Evolutionary conservation across 1,284 basidiomycete genomes (phyloP), one percentile per base, ranked within the genome.

Genomic region (Xerocomus nothofagi): DNA sequence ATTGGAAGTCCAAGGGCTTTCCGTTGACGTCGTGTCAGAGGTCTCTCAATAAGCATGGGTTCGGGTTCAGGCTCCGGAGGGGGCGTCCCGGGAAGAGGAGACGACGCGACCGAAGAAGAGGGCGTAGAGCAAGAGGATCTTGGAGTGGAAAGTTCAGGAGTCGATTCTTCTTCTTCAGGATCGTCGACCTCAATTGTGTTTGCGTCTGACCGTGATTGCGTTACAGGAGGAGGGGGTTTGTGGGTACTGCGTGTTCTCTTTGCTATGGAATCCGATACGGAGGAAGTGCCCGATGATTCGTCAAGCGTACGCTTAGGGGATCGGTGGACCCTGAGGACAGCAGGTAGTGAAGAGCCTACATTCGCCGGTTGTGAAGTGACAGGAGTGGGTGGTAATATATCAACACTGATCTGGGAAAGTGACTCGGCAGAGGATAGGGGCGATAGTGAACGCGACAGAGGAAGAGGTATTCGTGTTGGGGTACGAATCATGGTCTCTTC

Each of bases 241-340:
- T 51, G 47, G 14, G 63, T 54, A 50, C 67, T 67, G 44, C 72
- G 70, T 18, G 72, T 71, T 30, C 77, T 71, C 61, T 79, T 78
- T 3, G 73, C 70, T 18, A 68, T 65, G 26, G 69, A 64, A 51
- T 76, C 74, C 1, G 75, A 75, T 45, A 74, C 59, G 4, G 73
- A 73, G 5, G 73, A 73, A 14, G 72, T 70, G 3, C 73, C 76
- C 0, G 77, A 78, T 0, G 80, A 79, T 56, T 85, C 82, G 56
- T 86, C 83, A 57, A 86, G 84, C 0, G 82, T 76, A 30, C 85
- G 77, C 66, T 88, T 88, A 23, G 85, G 86, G 11, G 81, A 82
- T 37, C 67, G 66, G 51, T 73, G 69, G 55, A 67, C 54, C 40
- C 74, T 66, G 27, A 61, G 55, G 62, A 56, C 54, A 64, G 58